A percentile compares a stretch with the other conserved stretches of the same genome.
Conservation (phyloP, 192 early-diverging fungal species). For the Coemansia sp. region DNA sequence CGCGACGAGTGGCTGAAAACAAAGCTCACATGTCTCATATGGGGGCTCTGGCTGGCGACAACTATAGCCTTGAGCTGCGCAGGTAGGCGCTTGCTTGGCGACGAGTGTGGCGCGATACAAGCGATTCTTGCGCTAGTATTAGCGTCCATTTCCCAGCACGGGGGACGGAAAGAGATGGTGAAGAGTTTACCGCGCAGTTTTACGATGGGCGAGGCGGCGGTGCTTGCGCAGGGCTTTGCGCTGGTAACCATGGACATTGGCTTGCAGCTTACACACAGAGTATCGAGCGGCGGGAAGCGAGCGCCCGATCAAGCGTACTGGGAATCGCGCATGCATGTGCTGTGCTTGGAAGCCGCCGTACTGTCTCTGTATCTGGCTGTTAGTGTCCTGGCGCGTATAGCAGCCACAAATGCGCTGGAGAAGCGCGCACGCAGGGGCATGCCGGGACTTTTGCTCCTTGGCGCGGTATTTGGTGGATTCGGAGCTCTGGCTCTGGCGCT, state of each 20-base stretch:
- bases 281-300: background rate
- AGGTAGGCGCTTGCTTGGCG: background rate
- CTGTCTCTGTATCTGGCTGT: background rate
- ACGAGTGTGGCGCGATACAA: background rate
- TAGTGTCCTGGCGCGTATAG: background rate
- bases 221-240: constrained; percentile 18
- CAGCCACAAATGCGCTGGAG: background rate
- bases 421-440: background rate
- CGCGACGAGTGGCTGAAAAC: background rate
- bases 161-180: background rate
- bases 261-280: background rate
- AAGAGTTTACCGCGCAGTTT: constrained; percentile 29
- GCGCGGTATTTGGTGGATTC: constrained; percentile 1
- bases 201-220: constrained; percentile 46
- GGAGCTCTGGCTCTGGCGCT: constrained; percentile 15
- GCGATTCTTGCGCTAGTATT: background rate
- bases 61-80: background rate
- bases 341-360: constrained; percentile 23
- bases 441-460: background rate
- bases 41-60: constrained; percentile 1
- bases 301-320: background rate
- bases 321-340: constrained; percentile 7
- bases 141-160: background rate
- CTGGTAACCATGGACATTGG: constrained; percentile 17
- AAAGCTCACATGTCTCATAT: background rate